phyloP scores from a whole-genome alignment of 768 basidiomycete species.

The Suillus spraguei region DNA sequence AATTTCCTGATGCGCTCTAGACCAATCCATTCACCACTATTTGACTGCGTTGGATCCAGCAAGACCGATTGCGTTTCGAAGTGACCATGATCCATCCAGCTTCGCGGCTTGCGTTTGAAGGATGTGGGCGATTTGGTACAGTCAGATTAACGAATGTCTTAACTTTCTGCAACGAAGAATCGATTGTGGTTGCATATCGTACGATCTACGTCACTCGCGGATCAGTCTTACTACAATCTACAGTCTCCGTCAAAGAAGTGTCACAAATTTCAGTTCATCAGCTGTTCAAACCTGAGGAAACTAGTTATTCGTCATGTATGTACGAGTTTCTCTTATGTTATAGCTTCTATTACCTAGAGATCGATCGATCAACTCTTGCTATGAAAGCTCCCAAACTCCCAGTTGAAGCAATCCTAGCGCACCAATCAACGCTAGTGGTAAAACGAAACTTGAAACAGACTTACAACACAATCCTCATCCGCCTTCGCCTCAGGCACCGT shows the following conservation, averaged over 20 bases:
- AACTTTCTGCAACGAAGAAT: not conserved
- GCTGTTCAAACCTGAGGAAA: not conserved
- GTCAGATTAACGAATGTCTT: not conserved
- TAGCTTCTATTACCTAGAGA: not conserved
- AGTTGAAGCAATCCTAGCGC: slow-evolving; percentile 68
- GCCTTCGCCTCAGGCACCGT: slow-evolving; percentile 49
- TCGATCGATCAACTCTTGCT: not conserved
- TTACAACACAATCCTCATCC: slow-evolving; percentile 68
- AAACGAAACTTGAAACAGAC: slow-evolving; percentile 26
- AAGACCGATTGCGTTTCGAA: too few species aligned
- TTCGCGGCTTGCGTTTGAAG: too few species aligned
- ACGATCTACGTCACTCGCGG: not conserved
- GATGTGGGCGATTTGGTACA: not conserved
- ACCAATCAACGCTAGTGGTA: slow-evolving; percentile 7
- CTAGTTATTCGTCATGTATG: not conserved
- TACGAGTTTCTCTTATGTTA: not conserved
- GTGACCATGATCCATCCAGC: too few species aligned
- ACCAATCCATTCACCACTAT: too few species aligned
- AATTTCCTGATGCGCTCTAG: too few species aligned
- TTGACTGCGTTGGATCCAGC: too few species aligned
- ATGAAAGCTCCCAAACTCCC: slow-evolving; percentile 60
- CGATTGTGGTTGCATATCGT: not conserved
- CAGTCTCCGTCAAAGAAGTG: not conserved
- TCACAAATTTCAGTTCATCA: not conserved
- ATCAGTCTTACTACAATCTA: not conserved